Percentiles rank a stretch among this genome's conserved stretches.
These are phyloP conservation scores for Solanum appendiculatum DNA, from an alignment of 257 asterid species.

Conservation along the genomic window DNA sequence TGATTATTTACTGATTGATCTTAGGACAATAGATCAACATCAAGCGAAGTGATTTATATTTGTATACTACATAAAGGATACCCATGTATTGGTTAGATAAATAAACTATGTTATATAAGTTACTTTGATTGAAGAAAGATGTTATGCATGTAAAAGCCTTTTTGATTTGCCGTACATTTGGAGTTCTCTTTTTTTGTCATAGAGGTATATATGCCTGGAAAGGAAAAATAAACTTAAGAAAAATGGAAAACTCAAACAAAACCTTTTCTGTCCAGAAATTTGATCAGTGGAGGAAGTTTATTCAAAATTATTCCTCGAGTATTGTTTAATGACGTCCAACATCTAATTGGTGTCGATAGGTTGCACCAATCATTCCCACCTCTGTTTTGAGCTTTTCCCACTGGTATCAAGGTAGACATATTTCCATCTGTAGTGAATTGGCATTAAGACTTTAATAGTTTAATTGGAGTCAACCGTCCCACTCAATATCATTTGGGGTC, in stretches of 20 bases:
- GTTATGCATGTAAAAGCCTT: not conserved
- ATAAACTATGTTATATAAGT: not conserved
- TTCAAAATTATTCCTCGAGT: not conserved
- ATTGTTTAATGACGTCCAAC: not conserved
- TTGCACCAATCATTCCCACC: not conserved
- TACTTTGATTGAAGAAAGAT: not conserved
- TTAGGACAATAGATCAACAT: not conserved
- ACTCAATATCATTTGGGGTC: not conserved
- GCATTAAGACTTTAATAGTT: not conserved
- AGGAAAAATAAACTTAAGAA: not conserved
- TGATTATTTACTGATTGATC: not conserved
- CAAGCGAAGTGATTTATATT: not conserved
- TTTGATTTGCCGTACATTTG: not conserved
- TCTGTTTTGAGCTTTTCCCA: not conserved
- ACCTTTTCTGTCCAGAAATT: not conserved
- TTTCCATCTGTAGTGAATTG: not conserved
- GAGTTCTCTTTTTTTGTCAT: not conserved
- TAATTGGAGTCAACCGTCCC: not conserved
- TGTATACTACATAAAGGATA: not conserved
- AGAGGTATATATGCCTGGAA: not conserved
- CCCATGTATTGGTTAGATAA: not conserved
- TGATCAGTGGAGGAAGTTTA: not conserved
- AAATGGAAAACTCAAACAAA: not conserved
- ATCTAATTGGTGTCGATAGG: not conserved
- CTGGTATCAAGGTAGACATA: not conserved